Evolutionary conservation across 352 stramenopile species (phyloP).

Genomic region (Globisporangium cederbergense): DNA sequence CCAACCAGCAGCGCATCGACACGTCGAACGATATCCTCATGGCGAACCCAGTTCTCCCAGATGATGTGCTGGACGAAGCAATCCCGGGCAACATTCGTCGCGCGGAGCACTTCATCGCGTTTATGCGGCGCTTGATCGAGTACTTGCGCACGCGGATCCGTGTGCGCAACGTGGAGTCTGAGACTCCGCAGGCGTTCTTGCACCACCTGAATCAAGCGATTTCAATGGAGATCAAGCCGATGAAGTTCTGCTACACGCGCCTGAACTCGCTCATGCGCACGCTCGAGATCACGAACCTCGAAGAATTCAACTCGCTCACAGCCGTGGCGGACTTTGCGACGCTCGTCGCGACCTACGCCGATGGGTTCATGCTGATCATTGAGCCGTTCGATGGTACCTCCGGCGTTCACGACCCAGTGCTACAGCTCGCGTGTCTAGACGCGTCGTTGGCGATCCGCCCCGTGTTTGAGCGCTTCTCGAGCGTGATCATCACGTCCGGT

Average conservation of each 20-base stretch:
- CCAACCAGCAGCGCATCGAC: constrained; percentile 39
- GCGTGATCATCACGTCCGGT: constrained; percentile 88
- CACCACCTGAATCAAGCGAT: constrained; percentile 93
- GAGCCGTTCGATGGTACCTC: constrained; percentile 89
- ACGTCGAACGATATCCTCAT: constrained; percentile 63
- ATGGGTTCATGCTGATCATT: constrained; percentile 98
- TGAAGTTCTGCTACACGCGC: constrained; percentile 97
- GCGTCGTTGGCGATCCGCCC: constrained; percentile 97
- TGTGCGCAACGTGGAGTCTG: constrained; percentile 91
- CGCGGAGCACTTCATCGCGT: constrained; percentile 97
- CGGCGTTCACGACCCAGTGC: constrained; percentile 77
- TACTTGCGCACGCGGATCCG: constrained; percentile 85
- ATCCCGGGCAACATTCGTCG: constrained; percentile 97
- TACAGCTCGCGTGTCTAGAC: constrained; percentile 96
- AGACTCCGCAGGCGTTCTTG: constrained; percentile 96
- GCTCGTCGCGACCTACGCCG: constrained; percentile 95
- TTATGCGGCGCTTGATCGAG: constrained; percentile 97
- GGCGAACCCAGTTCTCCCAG: constrained; percentile 81
- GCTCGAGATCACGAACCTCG: constrained; percentile 96
- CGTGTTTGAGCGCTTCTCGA: constrained; percentile 95
- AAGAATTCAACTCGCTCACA: constrained; percentile 95
- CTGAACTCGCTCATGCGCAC: constrained; percentile 95
- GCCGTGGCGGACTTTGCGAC: constrained; percentile 98
- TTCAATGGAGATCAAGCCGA: constrained; percentile 94
- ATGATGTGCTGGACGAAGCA: constrained; percentile 95